Conservation (phyloP, 139 green algal genomes). For the Edaphochlamys debaryana region DNA sequence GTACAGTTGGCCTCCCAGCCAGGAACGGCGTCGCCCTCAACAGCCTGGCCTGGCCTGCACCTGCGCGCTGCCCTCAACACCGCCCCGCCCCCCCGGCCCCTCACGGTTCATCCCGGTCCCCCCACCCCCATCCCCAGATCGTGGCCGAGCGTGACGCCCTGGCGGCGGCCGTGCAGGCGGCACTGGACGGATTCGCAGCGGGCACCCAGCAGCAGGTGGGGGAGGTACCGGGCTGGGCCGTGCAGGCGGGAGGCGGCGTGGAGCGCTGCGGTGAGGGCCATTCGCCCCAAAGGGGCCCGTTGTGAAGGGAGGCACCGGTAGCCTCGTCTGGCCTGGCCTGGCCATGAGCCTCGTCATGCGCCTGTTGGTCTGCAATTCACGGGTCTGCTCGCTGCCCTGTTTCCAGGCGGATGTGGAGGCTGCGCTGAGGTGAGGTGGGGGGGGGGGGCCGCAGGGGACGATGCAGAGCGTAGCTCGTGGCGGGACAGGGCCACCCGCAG, state of each 20-base stretch:
- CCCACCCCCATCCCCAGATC: not conserved
- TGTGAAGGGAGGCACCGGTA: too few species aligned
- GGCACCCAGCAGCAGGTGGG: constrained; percentile 2
- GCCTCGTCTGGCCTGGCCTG: not conserved
- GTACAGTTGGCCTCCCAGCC: not conserved
- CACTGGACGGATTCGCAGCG: constrained; percentile 13
- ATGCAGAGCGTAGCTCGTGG: not conserved
- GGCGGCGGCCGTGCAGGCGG: not conserved
- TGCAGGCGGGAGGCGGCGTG: too few species aligned
- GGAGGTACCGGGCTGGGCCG: too few species aligned
- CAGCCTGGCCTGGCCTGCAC: not conserved
- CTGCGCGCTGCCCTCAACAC: not conserved
- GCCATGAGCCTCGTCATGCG: not conserved
- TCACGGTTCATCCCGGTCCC: not conserved
- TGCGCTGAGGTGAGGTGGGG: not conserved
- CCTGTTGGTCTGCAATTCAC: not conserved
- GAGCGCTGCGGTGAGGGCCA: too few species aligned
- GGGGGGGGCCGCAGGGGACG: not conserved
- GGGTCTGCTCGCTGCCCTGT: too few species aligned
- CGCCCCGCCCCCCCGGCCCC: too few species aligned
- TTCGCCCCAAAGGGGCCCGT: too few species aligned
- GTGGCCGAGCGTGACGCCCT: constrained; percentile 16
- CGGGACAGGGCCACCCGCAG: not conserved
- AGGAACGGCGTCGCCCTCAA: not conserved
- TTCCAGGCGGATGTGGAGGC: not conserved